Evolutionary conservation across 225 moss, liverwort and hornwort genomes (phyloP), one percentile per base, ranked within the genome.

Genomic region (Polytrichum commune): DNA sequence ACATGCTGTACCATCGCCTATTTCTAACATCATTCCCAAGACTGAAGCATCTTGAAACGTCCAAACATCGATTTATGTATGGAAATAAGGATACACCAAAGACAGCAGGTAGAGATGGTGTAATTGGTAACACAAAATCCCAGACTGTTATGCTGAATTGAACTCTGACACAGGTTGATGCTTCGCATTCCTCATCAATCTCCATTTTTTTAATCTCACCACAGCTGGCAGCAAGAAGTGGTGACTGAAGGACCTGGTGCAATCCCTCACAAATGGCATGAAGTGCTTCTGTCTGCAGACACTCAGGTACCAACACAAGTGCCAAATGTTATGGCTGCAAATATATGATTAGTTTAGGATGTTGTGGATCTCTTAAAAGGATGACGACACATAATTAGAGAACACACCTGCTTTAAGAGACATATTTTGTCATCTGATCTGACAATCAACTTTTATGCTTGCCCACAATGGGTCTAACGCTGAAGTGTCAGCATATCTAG

Each of bases 101-200:
- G 71, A 95, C 90, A 60, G 94, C 92, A 67, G 94, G 92, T 62
- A 95, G 87, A 29, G 94, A 89, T 22, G 94, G 94, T 32, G 90
- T 95, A 62, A 87, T 74, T 70, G 94, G 94, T 72, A 95, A 70
- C 69, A 85, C 72, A 69, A 82, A 95, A 60, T 95, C 92, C 94
- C 94, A 95, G 10, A 95, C 85, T 27, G 94, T 95, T 75, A 95
- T 63, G 62, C 77, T 86, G 84, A 92, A 80, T 69, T 81, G 88
- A 75, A 95, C 81, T 75, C 84, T 83, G 69, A 92, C 77, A 71
- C 80, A 88, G 19, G 88, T 85, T 62, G 88, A 85, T 57, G 79
- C 76, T 61, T 83, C 76, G 35, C 74, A 86, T 71, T 95, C 92
- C 70, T 95, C 90, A 74, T 95, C 94, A 68, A 95, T 92, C 73